Evolutionary conservation across 2,329 filamentous ascomycete species (phyloP).

Genomic region (Talaromyces sp.): DNA sequence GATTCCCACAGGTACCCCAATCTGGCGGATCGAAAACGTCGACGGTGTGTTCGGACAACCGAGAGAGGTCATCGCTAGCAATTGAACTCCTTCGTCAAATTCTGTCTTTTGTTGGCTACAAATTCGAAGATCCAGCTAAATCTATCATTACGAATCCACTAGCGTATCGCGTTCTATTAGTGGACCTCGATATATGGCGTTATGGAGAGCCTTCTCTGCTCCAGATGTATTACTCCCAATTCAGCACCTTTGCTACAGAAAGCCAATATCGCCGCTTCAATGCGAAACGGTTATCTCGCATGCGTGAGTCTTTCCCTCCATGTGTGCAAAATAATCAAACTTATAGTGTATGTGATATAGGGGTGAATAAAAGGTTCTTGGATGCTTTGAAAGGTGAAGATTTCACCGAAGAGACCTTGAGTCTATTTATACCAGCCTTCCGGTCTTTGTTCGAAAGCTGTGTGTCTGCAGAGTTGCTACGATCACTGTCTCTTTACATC

Average conservation of each 20-base stretch:
- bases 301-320: conserved; percentile 62
- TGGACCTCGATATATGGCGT: conserved; percentile 92
- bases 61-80: conserved; percentile 53
- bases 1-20: conserved; percentile 28
- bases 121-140: conserved; percentile 71
- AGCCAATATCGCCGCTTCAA: conserved; percentile 95
- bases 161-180: conserved; percentile 84
- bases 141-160: conserved; percentile 95
- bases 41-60: conserved; percentile 33
- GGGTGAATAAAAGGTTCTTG: conserved; percentile 82
- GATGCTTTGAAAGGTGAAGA: conserved; percentile 86
- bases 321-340: conserved; percentile 11
- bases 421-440: conserved; percentile 74
- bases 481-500: conserved; percentile 84
- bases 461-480: conserved; percentile 77
- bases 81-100: conserved; percentile 69
- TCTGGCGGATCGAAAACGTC: conserved; percentile 44
- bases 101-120: conserved; percentile 84
- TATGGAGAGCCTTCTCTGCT: conserved; percentile 73
- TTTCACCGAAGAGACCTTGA: conserved; percentile 67
- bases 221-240: conserved; percentile 89
- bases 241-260: conserved; percentile 78
- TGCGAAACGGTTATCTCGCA: conserved; percentile 76
- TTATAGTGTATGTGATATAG: conserved; percentile 44
- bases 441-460: conserved; percentile 75